Conservation (phyloP, 2,329 filamentous ascomycete genomes). For the Paracoccidioides lutzii region DNA sequence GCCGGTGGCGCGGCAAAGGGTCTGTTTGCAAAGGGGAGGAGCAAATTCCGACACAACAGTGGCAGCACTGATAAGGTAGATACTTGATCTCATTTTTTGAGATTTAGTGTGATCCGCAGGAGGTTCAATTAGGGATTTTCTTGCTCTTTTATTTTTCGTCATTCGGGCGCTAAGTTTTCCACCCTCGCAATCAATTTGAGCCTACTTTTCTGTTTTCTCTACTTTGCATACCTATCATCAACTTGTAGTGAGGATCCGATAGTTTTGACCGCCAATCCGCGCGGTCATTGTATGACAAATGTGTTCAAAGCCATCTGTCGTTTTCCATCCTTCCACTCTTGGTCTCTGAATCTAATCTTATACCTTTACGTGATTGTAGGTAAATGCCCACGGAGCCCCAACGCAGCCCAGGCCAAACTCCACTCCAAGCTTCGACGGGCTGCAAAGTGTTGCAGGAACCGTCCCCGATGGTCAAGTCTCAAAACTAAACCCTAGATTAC, state of each 20-base stretch:
- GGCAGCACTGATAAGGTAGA: constrained; percentile 71
- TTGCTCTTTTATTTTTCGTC: not conserved
- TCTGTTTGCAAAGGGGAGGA: constrained; percentile 79
- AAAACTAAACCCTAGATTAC: not conserved
- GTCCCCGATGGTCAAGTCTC: not conserved
- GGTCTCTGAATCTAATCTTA: constrained; percentile 6
- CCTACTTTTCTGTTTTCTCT: constrained; percentile 6
- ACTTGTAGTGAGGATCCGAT: constrained; percentile 2
- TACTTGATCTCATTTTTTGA: constrained; percentile 44
- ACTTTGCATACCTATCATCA: constrained; percentile 4
- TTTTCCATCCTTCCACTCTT: not conserved
- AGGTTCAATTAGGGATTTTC: not conserved
- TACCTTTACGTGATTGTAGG: constrained; percentile 5
- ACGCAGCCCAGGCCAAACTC: not conserved
- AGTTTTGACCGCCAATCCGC: not conserved
- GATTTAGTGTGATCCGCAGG: constrained; percentile 5
- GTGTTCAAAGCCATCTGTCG: constrained; percentile 12
- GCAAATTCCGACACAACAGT: constrained; percentile 56
- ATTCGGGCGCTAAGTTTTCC: not conserved
- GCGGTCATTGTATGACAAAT: constrained; percentile 5
- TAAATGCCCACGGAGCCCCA: not conserved
- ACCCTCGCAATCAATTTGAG: not conserved
- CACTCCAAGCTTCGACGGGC: not conserved
- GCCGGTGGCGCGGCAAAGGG: constrained; percentile 76
- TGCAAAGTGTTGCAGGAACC: not conserved